Conservation (phyloP, 805 yeast species). For the Saccharomycopsis sp. region DNA sequence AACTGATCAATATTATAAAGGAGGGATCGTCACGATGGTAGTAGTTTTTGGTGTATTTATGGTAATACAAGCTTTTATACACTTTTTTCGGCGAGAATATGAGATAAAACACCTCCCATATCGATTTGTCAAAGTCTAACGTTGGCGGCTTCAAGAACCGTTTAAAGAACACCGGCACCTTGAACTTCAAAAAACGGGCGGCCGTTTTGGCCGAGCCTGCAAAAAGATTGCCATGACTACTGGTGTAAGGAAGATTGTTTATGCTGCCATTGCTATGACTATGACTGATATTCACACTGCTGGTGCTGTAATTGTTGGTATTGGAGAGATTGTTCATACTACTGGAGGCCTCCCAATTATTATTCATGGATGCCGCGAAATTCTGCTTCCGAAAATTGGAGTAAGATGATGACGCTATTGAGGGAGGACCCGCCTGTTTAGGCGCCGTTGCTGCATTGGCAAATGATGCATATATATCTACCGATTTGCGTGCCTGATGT, state of each 20-base stretch:
- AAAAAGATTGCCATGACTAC: slow-evolving; percentile 3
- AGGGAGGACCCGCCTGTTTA: slow-evolving; percentile 12
- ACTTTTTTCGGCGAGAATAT: slow-evolving; percentile 74
- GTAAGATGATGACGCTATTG: slow-evolving; percentile 21
- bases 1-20: slow-evolving; percentile 66
- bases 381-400: slow-evolving; percentile 19
- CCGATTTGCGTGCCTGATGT: slow-evolving; percentile 4
- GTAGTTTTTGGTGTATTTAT: slow-evolving; percentile 67
- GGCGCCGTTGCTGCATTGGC: slow-evolving; percentile 1
- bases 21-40: slow-evolving; percentile 94
- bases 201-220: slow-evolving; percentile 13
- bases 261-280: not conserved
- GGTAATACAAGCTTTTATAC: slow-evolving; percentile 74
- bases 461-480: slow-evolving; percentile 14
- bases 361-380: slow-evolving; percentile 2
- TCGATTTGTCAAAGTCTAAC: slow-evolving; percentile 85
- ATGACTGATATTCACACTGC: not conserved
- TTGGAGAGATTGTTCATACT: not conserved
- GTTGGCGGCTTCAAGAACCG: slow-evolving; percentile 68
- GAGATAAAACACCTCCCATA: slow-evolving; percentile 81
- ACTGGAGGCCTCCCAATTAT: not conserved
- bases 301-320: not conserved
- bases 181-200: slow-evolving; percentile 20
- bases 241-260: not conserved
- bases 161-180: slow-evolving; percentile 32